phyloP scores from a whole-genome alignment of 202 grass and related monocot genomes.

The Carex sylvatica region DNA sequence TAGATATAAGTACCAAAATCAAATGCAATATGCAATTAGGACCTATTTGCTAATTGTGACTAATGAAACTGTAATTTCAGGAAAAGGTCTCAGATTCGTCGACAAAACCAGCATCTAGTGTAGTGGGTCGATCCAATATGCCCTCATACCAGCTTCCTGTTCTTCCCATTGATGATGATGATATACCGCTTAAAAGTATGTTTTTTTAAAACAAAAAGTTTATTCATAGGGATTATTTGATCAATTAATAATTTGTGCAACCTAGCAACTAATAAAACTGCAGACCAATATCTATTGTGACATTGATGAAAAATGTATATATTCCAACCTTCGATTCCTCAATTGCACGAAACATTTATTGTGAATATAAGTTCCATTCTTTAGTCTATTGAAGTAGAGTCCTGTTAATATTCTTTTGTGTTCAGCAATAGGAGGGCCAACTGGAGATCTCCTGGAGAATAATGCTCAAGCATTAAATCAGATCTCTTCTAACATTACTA shows the following conservation, averaged over 20 bases:
- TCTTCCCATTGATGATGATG: constrained; percentile 70
- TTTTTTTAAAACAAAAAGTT: not conserved
- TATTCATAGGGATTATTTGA: not conserved
- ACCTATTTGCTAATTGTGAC: not conserved
- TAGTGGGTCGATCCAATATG: constrained; percentile 60
- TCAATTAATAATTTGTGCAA: not conserved
- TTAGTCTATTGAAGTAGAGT: not conserved
- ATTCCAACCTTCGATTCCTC: not conserved
- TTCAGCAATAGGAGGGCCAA: constrained; percentile 83
- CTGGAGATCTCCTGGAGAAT: constrained; percentile 80
- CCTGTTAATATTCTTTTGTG: constrained; percentile 23
- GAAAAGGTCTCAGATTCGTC: constrained; percentile 90
- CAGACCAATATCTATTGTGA: not conserved
- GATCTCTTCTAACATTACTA: constrained; percentile 80
- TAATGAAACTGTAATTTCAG: constrained; percentile 37
- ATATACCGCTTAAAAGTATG: constrained; percentile 73
- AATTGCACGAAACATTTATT: not conserved
- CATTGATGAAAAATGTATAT: not conserved
- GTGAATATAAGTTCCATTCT: not conserved
- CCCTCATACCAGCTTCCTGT: constrained; percentile 60
- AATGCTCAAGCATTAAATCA: constrained; percentile 73
- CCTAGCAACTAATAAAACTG: not conserved
- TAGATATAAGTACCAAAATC: not conserved
- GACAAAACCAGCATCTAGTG: constrained; percentile 59
- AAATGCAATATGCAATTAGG: not conserved